Base-by-base conservation (phyloP, 2,329 filamentous ascomycete genomes). In the Venturiaceae sp. region DNA sequence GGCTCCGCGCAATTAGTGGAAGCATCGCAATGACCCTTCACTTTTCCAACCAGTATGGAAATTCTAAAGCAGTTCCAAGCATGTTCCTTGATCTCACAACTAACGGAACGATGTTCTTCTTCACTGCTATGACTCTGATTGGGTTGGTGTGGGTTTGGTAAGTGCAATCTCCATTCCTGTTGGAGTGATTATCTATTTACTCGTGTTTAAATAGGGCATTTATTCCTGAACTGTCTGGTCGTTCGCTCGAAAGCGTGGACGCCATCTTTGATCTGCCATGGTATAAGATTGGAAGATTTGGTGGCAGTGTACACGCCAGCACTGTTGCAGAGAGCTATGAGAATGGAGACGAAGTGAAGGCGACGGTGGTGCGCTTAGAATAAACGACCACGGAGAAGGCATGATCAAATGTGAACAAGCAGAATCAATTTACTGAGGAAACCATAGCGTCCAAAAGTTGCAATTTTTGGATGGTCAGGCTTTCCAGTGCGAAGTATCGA, bases 41-140 rank as follows among this genome's bases (percentile, higher is more conserved):
- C 71, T 91, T 91, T 67, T 84, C 81, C 60, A 89, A 89, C 70
- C 86, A 90, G 71, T 91, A 89, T 67, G 88, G 87, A 28, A 90
- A 88, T 74, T 80, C 83, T 1, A 84, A 88, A 36, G 86, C 88
- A 0, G 84, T 90, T 0, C 88, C 87, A 1, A 82, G 83, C 63
- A 89, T 91, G 86, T 80, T 92, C 47, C 76, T 91, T 30, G 76
- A 46, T 34, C 19, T 56, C 3, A 76, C 74, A 0, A 75, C 74
- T 28, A 82, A 79, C 60, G 88, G 88, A 0, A 91, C 88, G 0
- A 92, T 92, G 75, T 85, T 86, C 80, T 88, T 85, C 73, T 92
- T 91, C 70, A 78, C 81, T 0, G 82, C 78, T 2, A 78, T 91
- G 9, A 91, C 87, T 0, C 63, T 86, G 1, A 47, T 90, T 4